Evolutionary conservation across 2,329 filamentous ascomycete genomes (phyloP), one percentile per base, ranked within the genome.

Genomic region (Fusarium palustre): DNA sequence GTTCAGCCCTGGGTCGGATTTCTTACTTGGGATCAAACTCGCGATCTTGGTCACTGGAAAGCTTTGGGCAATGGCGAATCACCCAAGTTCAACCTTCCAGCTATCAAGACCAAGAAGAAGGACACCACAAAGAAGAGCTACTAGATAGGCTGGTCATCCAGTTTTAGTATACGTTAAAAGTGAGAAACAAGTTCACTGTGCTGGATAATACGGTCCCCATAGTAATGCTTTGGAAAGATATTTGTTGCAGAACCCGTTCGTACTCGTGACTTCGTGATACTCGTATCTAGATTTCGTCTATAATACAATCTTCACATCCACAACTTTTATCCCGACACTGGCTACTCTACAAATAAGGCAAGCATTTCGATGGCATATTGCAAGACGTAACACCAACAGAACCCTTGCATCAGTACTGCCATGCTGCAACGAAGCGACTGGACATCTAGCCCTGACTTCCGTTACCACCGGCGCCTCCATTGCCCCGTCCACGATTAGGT

Each of bases 1-100:
- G 92, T 98, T 64, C 96, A 99, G 84, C 96, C 96, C 33, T 98
- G 95, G 93, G 93, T 99, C 13, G 96, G 96, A 16, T 81, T 91
- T 54, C 81, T 98, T 79, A 91, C 91, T 42, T 99, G 96, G 96
- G 91, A 91, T 75, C 84, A 88, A 67, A 79, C 84, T 67, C 72
- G 77, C 42, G 83, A 87, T 69, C 79, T 87, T 58, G 87, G 87
- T 12, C 78, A 82, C 50, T 94, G 92, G 92, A 86, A 89, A 81
- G 84, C 82, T 55, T 75, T 94, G 65, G 82, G 84, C 72, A 89
- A 87, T 7, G 91, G 90, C n/a, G 76, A 86, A 69, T 92, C 89
- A 76, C 84, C 88, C 70, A 77, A 76, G 30, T 94, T 94, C 75
- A 79, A 77, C 22, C 82, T 95, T 69, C 92, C 92, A 0, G 82